phyloP scores from a whole-genome alignment of 2,329 filamentous ascomycete species.

The Aspergillus cejpii region DNA sequence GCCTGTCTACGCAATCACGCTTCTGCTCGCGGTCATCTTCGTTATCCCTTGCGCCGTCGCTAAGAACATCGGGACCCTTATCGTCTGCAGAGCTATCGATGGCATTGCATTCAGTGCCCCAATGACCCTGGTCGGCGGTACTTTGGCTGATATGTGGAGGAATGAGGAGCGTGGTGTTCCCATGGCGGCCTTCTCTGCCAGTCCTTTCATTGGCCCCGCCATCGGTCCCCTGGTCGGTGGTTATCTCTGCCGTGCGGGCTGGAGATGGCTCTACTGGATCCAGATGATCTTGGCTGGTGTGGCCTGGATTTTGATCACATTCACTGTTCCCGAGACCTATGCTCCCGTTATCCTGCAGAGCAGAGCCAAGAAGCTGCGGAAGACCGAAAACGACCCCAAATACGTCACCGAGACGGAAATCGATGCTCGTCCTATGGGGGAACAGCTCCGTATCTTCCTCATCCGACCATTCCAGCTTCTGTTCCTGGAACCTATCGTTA shows the following conservation, averaged over 20 bases:
- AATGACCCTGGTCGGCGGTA: constrained; percentile 80
- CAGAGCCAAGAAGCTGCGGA: constrained; percentile 65
- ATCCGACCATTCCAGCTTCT: constrained; percentile 79
- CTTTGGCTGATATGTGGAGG: constrained; percentile 74
- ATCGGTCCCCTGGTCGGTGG: constrained; percentile 71
- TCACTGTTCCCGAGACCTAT: constrained; percentile 88
- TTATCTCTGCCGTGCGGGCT: constrained; percentile 65
- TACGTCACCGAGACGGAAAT: constrained; percentile 77
- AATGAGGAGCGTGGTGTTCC: constrained; percentile 78
- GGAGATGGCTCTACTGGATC: constrained; percentile 84
- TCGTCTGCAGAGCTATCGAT: constrained; percentile 70
- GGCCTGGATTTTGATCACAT: constrained; percentile 69
- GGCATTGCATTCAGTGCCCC: constrained; percentile 79
- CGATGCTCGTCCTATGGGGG: constrained; percentile 60
- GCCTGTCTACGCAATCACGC: constrained; percentile 62
- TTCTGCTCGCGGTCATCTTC: constrained; percentile 67
- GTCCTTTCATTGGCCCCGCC: constrained; percentile 75
- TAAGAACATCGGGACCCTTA: constrained; percentile 66
- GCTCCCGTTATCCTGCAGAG: constrained; percentile 67
- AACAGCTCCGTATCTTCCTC: constrained; percentile 67
- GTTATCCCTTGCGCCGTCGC: constrained; percentile 73
- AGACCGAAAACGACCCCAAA: constrained; percentile 57
- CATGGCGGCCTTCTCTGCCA: constrained; percentile 79
- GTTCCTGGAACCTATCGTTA: constrained; percentile 75
- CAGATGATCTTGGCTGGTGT: constrained; percentile 67